Percentiles rank a stretch among this genome's conserved stretches.
Evolutionary conservation across 495 filamentous ascomycete species (phyloP).

Genomic region (Cenococcum geophilum): DNA sequence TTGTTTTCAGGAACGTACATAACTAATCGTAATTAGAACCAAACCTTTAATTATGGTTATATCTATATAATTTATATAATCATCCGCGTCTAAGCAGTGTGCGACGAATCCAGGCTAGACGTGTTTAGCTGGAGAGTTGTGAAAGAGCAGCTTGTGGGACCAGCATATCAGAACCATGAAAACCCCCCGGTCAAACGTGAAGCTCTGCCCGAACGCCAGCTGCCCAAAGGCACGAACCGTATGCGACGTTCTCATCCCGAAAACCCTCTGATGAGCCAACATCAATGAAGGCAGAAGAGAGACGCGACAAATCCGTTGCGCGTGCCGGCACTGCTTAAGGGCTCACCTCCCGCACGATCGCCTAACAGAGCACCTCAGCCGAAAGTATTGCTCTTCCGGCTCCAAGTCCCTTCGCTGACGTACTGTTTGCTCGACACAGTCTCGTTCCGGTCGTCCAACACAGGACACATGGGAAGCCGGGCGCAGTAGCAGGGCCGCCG

Average conservation of each 20-base stretch:
- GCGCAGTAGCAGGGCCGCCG: not conserved
- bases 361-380: slow-evolving; percentile 1
- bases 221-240: slow-evolving; percentile 37
- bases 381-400: not conserved
- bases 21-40: too few species aligned
- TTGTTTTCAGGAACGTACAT: too few species aligned
- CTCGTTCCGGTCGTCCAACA: slow-evolving; percentile 14
- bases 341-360: slow-evolving; percentile 3
- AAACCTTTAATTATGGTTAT: too few species aligned
- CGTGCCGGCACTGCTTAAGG: slow-evolving; percentile 7
- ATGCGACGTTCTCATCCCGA: slow-evolving; percentile 42
- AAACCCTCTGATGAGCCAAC: slow-evolving; percentile 34
- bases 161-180: slow-evolving; percentile 44
- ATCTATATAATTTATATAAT: too few species aligned
- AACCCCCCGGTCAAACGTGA: slow-evolving; percentile 47
- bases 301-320: slow-evolving; percentile 5
- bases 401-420: slow-evolving; percentile 33
- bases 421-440: slow-evolving; percentile 13
- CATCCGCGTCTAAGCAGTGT: not conserved
- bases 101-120: not conserved
- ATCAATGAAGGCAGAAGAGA: slow-evolving; percentile 9
- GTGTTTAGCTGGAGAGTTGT: not conserved
- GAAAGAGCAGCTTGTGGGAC: not conserved
- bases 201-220: slow-evolving; percentile 44
- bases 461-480: slow-evolving; percentile 3